phyloP scores from a whole-genome alignment of 495 filamentous ascomycete genomes.

The Niebla homalea region DNA sequence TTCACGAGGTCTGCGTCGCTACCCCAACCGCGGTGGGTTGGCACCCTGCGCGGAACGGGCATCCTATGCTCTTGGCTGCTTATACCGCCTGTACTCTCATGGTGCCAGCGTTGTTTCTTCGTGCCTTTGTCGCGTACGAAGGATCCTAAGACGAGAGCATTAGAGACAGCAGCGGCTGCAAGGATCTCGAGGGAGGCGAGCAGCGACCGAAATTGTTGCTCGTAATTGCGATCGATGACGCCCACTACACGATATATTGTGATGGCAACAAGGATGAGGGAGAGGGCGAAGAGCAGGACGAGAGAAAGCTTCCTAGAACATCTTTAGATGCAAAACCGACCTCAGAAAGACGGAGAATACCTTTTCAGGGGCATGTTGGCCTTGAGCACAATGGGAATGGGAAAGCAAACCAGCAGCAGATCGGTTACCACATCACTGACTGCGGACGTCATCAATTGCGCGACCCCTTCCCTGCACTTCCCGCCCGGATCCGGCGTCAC shows the following conservation, averaged over 20 bases:
- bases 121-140: conserved; percentile 67
- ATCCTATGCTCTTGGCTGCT: conserved; percentile 39
- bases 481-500: conserved; percentile 79
- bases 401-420: conserved; percentile 72
- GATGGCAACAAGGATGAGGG: conserved; percentile 57
- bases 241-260: conserved; percentile 66
- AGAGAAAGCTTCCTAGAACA: conserved; percentile 44
- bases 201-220: conserved; percentile 63
- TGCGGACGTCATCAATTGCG: conserved; percentile 78
- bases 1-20: conserved; percentile 70
- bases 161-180: conserved; percentile 62
- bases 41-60: conserved; percentile 29
- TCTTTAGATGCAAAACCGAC: not conserved
- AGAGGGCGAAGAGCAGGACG: conserved; percentile 66
- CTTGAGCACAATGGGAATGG: conserved; percentile 69
- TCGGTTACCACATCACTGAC: conserved; percentile 78
- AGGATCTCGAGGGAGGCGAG: conserved; percentile 67
- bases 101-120: conserved; percentile 63
- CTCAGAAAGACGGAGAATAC: conserved; percentile 12
- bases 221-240: conserved; percentile 46
- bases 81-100: conserved; percentile 32
- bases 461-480: conserved; percentile 69
- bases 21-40: conserved; percentile 57
- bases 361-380: conserved; percentile 55
- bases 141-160: conserved; percentile 65